Base-by-base conservation (phyloP, 208 protist species). In the Leishmania guyanensis region DNA sequence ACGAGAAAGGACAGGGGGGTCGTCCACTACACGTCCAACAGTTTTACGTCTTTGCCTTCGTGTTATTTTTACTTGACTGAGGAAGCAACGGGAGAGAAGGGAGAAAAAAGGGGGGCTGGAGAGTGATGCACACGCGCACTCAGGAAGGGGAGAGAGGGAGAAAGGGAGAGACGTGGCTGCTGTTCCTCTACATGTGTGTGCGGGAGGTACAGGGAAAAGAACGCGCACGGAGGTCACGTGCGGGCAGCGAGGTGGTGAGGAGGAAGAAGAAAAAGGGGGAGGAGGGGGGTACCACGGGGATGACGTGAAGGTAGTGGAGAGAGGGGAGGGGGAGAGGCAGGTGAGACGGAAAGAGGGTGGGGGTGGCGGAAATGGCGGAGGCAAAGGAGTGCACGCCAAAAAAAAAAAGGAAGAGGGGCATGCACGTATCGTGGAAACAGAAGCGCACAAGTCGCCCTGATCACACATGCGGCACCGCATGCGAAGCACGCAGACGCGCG, bases 321-420 rank as follows among this genome's bases (percentile, higher is more conserved):
- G n/a, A 53, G 17, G 39, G 12, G 39, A 16, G 20, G 29, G 17
- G 29, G 71, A 17, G 69, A 74, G 69, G 17, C 20, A 50, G 69
- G 43, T 20, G 68, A 73, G 68, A 39, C 1, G 5, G 62, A 39
- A 39, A 48, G 29, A 9, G 12, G 66, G 22, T 71, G 36, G 36
- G 10, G 66, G 66, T 50, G 4, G 64, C 16, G n/a, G 17, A 69
- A 39, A 36, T 26, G 43, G 43, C 43, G 43, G 43, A 46, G 20
- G 43, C 20, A 51, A 73, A 22, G 68, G 2, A 51, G 68, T 14
- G 50, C 68, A 51, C 33, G 29, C 46, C 39, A 65, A 22, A 50
- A 39, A 66, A 20, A 68, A 48, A 68, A 84, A 87, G 79, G 58
- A 20, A 65, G 26, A 29, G 20, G 17, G 68, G 0, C 62, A 17